These are phyloP conservation scores for Salvia rosmarinus DNA, from an alignment of 257 asterid species.

Conservation along the genomic window DNA sequence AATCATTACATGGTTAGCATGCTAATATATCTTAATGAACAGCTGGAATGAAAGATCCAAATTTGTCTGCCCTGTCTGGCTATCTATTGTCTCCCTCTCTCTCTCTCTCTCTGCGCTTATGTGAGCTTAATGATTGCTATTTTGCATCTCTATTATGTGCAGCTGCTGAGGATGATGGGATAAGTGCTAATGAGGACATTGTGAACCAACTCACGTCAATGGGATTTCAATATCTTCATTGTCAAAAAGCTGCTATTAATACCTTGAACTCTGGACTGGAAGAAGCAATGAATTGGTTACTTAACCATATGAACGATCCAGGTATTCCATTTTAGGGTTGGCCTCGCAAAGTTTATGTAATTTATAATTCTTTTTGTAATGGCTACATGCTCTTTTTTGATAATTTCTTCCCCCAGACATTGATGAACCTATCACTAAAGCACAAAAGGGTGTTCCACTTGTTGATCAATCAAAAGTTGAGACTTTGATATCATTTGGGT, in stretches of 20 bases:
- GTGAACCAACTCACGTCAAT: constrained; percentile 79
- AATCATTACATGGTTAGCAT: constrained; percentile 10
- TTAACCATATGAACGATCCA: constrained; percentile 83
- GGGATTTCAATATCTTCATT: constrained; percentile 85
- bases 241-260: constrained; percentile 90
- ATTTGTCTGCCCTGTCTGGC: constrained; percentile 3
- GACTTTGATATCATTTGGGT: constrained; percentile 81
- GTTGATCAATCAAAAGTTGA: constrained; percentile 78
- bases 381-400: constrained; percentile 27
- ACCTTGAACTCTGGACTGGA: constrained; percentile 83
- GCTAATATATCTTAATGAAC: background rate
- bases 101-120: background rate
- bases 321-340: constrained; percentile 49
- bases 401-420: constrained; percentile 57
- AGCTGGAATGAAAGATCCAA: background rate
- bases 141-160: constrained; percentile 36
- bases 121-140: constrained; percentile 16
- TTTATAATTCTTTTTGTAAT: constrained; percentile 15
- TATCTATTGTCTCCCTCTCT: background rate
- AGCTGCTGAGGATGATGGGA: constrained; percentile 52
- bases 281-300: constrained; percentile 89
- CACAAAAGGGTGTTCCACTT: constrained; percentile 41
- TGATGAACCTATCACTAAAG: constrained; percentile 66
- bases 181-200: constrained; percentile 63
- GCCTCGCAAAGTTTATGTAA: constrained; percentile 23